Conservation (phyloP, 2,329 filamentous ascomycete genomes). For the Fusarium coffeatum region DNA sequence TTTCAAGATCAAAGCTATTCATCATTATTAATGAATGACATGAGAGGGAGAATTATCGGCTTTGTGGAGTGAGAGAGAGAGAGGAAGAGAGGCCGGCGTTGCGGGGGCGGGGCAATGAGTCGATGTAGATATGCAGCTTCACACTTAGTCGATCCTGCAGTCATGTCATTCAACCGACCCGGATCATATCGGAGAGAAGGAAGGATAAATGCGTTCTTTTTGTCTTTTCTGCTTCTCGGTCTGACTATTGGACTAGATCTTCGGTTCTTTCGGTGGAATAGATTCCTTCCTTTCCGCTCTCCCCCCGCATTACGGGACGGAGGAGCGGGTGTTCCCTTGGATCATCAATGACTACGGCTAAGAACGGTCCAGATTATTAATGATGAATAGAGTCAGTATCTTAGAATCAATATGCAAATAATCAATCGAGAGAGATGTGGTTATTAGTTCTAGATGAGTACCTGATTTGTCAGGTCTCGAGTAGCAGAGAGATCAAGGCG, state of each 20-base stretch:
- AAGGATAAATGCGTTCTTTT: not conserved
- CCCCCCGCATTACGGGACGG: constrained; percentile 35
- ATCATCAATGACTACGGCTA: constrained; percentile 15
- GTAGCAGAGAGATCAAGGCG: not conserved
- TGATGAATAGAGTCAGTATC: not conserved
- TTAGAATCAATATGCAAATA: not conserved
- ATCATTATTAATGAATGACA: not conserved
- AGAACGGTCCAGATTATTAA: constrained; percentile 4
- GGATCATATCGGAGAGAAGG: constrained; percentile 30
- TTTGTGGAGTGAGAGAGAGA: constrained; percentile 26
- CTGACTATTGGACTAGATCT: not conserved
- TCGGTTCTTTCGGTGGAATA: constrained; percentile 11
- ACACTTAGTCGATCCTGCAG: constrained; percentile 29
- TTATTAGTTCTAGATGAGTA: not conserved
- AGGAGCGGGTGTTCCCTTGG: constrained; percentile 31
- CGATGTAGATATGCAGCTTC: constrained; percentile 17
- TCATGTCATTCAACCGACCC: constrained; percentile 18
- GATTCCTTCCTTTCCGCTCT: constrained; percentile 15
- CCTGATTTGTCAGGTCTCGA: not conserved
- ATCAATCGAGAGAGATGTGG: not conserved
- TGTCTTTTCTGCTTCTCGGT: not conserved
- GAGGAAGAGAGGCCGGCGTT: constrained; percentile 21
- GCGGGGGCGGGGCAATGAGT: constrained; percentile 37
- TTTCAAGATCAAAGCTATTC: not conserved
- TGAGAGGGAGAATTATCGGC: constrained; percentile 23